Percentiles rank a stretch among this genome's conserved stretches.
These are phyloP conservation scores for Colletotrichum sublineola DNA, from an alignment of 2,329 filamentous ascomycete species.

Conservation along the genomic window DNA sequence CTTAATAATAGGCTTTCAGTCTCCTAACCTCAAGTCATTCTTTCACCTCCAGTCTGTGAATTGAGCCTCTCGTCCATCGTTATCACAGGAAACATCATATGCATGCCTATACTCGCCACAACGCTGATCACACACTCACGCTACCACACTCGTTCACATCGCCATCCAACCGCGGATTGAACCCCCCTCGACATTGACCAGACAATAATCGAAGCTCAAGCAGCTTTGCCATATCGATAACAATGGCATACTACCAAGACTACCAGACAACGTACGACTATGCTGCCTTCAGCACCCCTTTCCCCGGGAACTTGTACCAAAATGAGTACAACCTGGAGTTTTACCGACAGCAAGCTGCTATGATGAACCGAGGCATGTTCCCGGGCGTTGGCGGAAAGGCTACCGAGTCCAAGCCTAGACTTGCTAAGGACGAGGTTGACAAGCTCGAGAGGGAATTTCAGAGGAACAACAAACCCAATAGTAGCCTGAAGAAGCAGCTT, in stretches of 20 bases:
- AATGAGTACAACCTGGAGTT: conserved; percentile 27
- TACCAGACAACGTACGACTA: conserved; percentile 35
- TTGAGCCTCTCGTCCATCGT: conserved; percentile 21
- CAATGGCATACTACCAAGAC: conserved; percentile 40
- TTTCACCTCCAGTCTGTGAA: conserved; percentile 24
- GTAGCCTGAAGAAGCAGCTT: conserved; percentile 70
- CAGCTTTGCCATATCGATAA: conserved; percentile 9
- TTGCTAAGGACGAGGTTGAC: conserved; percentile 72
- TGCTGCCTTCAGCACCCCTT: conserved; percentile 26
- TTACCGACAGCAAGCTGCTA: conserved; percentile 29
- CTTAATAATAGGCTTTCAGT: conserved; percentile 42
- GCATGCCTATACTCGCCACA: conserved; percentile 13
- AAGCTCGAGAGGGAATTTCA: conserved; percentile 72
- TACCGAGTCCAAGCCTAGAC: conserved; percentile 64
- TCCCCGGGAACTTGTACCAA: conserved; percentile 29
- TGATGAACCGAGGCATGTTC: conserved; percentile 41
- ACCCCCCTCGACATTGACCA: not conserved
- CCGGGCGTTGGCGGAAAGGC: conserved; percentile 46
- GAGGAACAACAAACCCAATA: conserved; percentile 75
- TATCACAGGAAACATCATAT: conserved; percentile 8
- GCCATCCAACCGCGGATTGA: not conserved
- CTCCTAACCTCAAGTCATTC: conserved; percentile 44
- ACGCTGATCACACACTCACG: conserved; percentile 4
- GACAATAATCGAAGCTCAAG: conserved; percentile 1
- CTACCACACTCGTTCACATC: conserved; percentile 20